Conservation (phyloP, 2,329 filamentous ascomycete genomes). For the Nakataea oryzae region DNA sequence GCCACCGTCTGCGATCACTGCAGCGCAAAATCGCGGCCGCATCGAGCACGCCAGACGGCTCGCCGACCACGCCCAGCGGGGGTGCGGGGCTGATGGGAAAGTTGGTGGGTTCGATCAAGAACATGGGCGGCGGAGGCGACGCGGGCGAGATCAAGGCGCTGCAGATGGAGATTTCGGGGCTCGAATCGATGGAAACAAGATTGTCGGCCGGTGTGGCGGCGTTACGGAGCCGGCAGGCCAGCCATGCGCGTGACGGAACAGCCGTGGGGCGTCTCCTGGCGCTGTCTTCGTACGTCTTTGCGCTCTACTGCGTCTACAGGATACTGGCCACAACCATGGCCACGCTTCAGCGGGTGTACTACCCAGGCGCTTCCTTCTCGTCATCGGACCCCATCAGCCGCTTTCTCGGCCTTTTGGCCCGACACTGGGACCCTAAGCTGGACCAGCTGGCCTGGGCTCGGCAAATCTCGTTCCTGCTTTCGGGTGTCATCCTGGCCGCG, state of each 20-base stretch:
- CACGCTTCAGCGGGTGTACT: slow-evolving; percentile 49
- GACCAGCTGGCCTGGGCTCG: slow-evolving; percentile 77
- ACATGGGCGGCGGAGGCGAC: slow-evolving; percentile 42
- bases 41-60: slow-evolving; percentile 32
- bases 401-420: slow-evolving; percentile 66
- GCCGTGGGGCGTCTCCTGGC: slow-evolving; percentile 53
- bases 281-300: slow-evolving; percentile 56
- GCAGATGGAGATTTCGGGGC: slow-evolving; percentile 65
- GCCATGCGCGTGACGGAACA: slow-evolving; percentile 58
- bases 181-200: slow-evolving; percentile 69
- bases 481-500: slow-evolving; percentile 70
- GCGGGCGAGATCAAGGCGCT: slow-evolving; percentile 53
- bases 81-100: slow-evolving; percentile 37
- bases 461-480: slow-evolving; percentile 75
- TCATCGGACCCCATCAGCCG: slow-evolving; percentile 76
- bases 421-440: slow-evolving; percentile 74
- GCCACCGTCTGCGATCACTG: slow-evolving; percentile 59
- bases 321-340: slow-evolving; percentile 63
- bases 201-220: slow-evolving; percentile 55
- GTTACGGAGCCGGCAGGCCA: slow-evolving; percentile 51
- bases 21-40: slow-evolving; percentile 32
- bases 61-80: slow-evolving; percentile 7
- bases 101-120: slow-evolving; percentile 4
- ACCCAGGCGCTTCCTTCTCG: slow-evolving; percentile 42
- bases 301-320: slow-evolving; percentile 76